These are phyloP conservation scores for Pelargonium nanum DNA, from an alignment of 345 rosid species.

Conservation along the genomic window DNA sequence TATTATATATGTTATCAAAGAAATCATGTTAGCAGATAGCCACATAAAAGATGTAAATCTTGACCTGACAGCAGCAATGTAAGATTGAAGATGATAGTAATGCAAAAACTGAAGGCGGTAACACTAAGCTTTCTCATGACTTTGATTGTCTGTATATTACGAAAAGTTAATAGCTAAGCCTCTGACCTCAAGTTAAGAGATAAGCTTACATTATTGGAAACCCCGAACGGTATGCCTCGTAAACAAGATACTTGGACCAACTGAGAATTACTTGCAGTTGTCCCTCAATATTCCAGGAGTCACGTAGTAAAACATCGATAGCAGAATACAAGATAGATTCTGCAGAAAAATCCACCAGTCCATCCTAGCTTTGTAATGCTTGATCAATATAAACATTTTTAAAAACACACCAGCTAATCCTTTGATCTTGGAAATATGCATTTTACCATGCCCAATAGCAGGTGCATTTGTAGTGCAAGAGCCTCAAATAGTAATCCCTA, in stretches of 20 bases:
- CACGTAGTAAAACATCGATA: neutral
- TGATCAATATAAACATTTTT: neutral
- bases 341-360: neutral
- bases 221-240: neutral
- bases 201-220: neutral
- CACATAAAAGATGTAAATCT: neutral
- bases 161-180: too few relatives aligned
- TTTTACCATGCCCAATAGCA: constrained; percentile 6
- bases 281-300: neutral
- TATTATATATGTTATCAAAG: too few relatives aligned
- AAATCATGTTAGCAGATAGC: neutral
- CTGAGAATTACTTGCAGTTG: neutral
- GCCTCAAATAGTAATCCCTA: constrained; percentile 10
- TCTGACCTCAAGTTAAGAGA: neutral
- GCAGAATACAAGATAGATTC: constrained; percentile 6
- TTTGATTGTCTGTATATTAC: too few relatives aligned
- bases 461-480: constrained; percentile 5
- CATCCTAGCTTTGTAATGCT: constrained; percentile 2
- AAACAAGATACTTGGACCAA: neutral
- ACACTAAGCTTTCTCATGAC: neutral
- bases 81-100: neutral
- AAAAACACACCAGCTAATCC: neutral
- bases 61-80: neutral
- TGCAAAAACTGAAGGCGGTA: neutral
- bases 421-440: constrained; percentile 1